A percentile compares a stretch with the other conserved stretches of the same genome.
Conservation (phyloP, 345 rosid species). For the Clarkia xantiana region DNA sequence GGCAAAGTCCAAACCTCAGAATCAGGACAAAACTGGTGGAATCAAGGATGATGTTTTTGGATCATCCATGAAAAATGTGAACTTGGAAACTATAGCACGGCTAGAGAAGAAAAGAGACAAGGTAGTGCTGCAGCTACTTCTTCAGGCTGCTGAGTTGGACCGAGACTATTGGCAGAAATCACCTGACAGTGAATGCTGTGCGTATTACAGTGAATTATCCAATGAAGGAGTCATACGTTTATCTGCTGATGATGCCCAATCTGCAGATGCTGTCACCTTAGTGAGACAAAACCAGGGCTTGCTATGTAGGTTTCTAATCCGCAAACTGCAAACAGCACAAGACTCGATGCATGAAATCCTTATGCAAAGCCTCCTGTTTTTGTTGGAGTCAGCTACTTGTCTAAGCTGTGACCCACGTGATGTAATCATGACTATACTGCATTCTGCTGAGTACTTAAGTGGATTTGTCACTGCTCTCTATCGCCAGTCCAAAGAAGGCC, state of each 20-base stretch:
- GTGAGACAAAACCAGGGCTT: constrained; percentile 65
- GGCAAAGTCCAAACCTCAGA: constrained; percentile 17
- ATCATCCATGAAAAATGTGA: constrained; percentile 17
- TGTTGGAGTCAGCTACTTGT: constrained; percentile 53
- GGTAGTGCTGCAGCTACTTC: constrained; percentile 50
- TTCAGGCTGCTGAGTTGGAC: constrained; percentile 65
- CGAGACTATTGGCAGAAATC: constrained; percentile 24
- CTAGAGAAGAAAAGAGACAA: constrained; percentile 62
- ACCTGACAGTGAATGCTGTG: constrained; percentile 20
- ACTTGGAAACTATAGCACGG: constrained; percentile 32
- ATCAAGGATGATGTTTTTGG: constrained; percentile 17
- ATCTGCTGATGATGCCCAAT: constrained; percentile 35
- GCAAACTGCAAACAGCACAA: constrained; percentile 41
- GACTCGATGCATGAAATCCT: constrained; percentile 60
- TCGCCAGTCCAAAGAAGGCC: constrained; percentile 33
- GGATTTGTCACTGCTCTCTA: constrained; percentile 34
- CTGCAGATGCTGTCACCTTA: constrained; percentile 61
- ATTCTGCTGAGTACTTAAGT: constrained; percentile 47
- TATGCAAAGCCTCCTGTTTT: constrained; percentile 55
- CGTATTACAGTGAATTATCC: constrained; percentile 18
- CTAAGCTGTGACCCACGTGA: constrained; percentile 44
- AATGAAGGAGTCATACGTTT: constrained; percentile 34
- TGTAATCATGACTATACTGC: constrained; percentile 45
- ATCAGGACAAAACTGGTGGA: constrained; percentile 10
- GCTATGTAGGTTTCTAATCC: constrained; percentile 47